Base-by-base conservation (phyloP, 1,284 basidiomycete genomes). In the Pyrrhoderma noxium region DNA sequence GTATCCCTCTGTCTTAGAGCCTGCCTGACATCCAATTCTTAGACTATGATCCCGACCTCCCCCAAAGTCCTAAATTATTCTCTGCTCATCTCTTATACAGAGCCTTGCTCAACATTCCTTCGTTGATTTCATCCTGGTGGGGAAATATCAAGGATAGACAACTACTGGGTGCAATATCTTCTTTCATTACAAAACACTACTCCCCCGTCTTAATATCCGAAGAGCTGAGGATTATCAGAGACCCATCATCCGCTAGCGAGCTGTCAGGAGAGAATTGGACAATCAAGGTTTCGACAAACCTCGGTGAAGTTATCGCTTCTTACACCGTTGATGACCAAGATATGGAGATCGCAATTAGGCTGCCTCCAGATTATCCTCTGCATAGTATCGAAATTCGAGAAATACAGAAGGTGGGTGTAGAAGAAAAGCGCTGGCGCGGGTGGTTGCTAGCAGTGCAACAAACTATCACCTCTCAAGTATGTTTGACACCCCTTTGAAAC, bases 391-490 rank as follows among this genome's bases (percentile, higher is more conserved):
- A 96, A 63, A 84, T 98, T 19, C 80, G 82, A 60, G 94, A 96
- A 61, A 73, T 89, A 42, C 82, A 85, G 62, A 78, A 83, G 55
- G 84, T 97, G 7, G 93, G 92, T 2, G 92, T 99, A 3, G 82
- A 88, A 19, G 94, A 97, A 62, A 84, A 84, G 55, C 80, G 83
- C 54, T 98, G 95, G 94, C 74, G 93, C 56, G 87, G 89, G 0
- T 99, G 95, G 96, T 74, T 97, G 52, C 76, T 99, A 35, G 89
- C 85, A 19, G 86, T 97, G 25, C 93, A 95, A 65, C 94, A 97
- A 69, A 85, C 89, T 22, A 84, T 96, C 52, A 91, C 88, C 67
- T 81, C 82, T 31, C 85, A 92, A 68, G 91, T 93, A 61, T 56
- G 81, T 64, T n/a, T 18, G n/a, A 18, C 21, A 7, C 7, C 41